Evolutionary conservation across 2,329 filamentous ascomycete species (phyloP).

Genomic region (Ceratocystis cubensis): DNA sequence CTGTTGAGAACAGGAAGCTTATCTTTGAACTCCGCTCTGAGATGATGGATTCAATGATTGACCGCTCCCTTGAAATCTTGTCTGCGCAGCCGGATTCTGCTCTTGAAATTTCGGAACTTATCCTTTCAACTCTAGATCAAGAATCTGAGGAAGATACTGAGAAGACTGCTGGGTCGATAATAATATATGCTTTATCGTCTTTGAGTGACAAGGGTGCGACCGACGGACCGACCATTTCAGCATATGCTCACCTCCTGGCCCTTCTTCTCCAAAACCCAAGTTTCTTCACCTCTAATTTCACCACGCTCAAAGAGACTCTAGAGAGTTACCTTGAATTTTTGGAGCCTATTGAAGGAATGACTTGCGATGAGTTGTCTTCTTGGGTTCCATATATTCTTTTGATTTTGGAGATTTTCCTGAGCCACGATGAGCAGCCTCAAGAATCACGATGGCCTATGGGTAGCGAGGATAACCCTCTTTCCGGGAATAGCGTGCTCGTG

Average conservation of each 20-base stretch:
- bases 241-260: constrained; percentile 84
- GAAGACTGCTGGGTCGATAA: constrained; percentile 58
- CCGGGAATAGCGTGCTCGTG: constrained; percentile 25
- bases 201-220: constrained; percentile 50
- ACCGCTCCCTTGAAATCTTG: constrained; percentile 80
- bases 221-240: constrained; percentile 53
- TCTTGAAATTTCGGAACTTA: constrained; percentile 80
- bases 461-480: constrained; percentile 36
- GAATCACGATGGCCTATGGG: constrained; percentile 56
- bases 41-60: constrained; percentile 68
- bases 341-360: constrained; percentile 51
- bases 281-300: constrained; percentile 68
- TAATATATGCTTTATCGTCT: constrained; percentile 72
- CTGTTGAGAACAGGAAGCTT: constrained; percentile 29
- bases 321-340: constrained; percentile 66
- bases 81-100: constrained; percentile 78
- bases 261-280: constrained; percentile 69
- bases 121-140: constrained; percentile 57
- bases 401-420: constrained; percentile 80
- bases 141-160: constrained; percentile 33
- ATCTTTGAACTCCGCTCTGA: constrained; percentile 46
- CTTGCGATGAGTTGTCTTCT: constrained; percentile 66
- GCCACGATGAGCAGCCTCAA: constrained; percentile 71
- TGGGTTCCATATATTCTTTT: constrained; percentile 88
- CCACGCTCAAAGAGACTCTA: constrained; percentile 65